Evolutionary conservation across 1,284 basidiomycete species (phyloP).

Genomic region (Apiotrichum akiyoshidainum): DNA sequence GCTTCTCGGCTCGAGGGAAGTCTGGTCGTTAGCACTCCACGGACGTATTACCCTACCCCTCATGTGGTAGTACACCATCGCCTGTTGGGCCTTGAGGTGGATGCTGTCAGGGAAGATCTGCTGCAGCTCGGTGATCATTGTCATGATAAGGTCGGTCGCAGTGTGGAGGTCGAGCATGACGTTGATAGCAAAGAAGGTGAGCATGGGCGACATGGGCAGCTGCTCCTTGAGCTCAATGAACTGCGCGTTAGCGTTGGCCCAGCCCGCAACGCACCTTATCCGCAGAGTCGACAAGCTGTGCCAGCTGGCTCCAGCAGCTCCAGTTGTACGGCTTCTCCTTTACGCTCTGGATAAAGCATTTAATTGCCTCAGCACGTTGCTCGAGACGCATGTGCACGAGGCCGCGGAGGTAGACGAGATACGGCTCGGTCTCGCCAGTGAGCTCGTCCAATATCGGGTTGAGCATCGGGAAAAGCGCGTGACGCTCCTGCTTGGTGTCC

Average conservation of each 20-base stretch:
- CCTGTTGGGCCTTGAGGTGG: constrained; percentile 80
- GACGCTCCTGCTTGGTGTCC: constrained; percentile 63
- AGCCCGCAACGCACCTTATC: constrained; percentile 65
- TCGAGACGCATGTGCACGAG: constrained; percentile 73
- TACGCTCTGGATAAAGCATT: constrained; percentile 73
- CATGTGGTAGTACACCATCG: constrained; percentile 82
- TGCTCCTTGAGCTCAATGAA: constrained; percentile 49
- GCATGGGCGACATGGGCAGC: constrained; percentile 44
- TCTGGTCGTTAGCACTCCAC: constrained; percentile 56
- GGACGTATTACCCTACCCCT: constrained; percentile 62
- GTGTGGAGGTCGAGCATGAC: constrained; percentile 86
- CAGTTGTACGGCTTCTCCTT: constrained; percentile 89
- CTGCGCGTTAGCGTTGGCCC: constrained; percentile 21
- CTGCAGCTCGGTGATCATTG: constrained; percentile 72
- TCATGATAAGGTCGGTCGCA: constrained; percentile 71
- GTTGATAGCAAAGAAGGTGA: constrained; percentile 77
- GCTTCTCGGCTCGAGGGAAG: constrained; percentile 73
- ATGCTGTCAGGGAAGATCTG: constrained; percentile 77
- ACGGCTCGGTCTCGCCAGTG: constrained; percentile 66
- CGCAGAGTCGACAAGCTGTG: constrained; percentile 75
- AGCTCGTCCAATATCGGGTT: constrained; percentile 62
- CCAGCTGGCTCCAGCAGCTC: constrained; percentile 83
- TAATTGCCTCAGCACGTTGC: constrained; percentile 79
- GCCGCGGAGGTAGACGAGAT: constrained; percentile 71
- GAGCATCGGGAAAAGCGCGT: constrained; percentile 68